Evolutionary conservation across 2,329 filamentous ascomycete species (phyloP).

Genomic region (Chalaropsis thielavioides): DNA sequence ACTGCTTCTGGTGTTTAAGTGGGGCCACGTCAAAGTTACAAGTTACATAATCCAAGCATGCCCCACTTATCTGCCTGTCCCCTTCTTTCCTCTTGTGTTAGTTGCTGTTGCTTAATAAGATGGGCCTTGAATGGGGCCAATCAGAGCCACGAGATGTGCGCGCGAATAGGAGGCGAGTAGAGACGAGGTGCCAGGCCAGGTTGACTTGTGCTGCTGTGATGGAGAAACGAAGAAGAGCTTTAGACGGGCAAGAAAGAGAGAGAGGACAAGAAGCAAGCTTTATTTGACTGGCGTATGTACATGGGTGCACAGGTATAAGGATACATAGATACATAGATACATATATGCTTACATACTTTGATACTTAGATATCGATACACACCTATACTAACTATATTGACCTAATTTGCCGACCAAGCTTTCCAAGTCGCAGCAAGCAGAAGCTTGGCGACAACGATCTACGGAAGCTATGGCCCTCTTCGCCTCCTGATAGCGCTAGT

Average conservation of each 20-base stretch:
- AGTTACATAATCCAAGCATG: background rate
- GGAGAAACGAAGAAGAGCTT: too few relatives aligned
- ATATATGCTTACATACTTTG: too few relatives aligned
- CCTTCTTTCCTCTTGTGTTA: background rate
- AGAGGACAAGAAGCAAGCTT: too few relatives aligned
- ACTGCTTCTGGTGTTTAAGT: background rate
- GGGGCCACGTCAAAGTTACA: background rate
- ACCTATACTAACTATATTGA: too few relatives aligned
- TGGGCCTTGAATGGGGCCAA: background rate
- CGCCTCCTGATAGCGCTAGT: too few relatives aligned
- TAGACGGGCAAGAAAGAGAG: too few relatives aligned
- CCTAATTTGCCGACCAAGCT: background rate
- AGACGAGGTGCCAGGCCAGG: background rate
- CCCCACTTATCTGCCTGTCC: background rate
- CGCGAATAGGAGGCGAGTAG: background rate
- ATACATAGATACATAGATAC: too few relatives aligned
- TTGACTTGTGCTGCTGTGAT: too few relatives aligned
- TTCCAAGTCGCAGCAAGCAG: background rate
- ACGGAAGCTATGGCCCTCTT: background rate
- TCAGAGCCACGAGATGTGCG: background rate
- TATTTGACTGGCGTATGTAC: too few relatives aligned
- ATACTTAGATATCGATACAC: too few relatives aligned
- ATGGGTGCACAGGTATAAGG: too few relatives aligned
- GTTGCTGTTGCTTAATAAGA: too few relatives aligned
- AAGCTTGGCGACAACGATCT: background rate